A percentile compares a stretch with the other conserved stretches of the same genome.
phyloP scores from a whole-genome alignment of 805 yeast genomes.

The Geotrichum ghanense region DNA sequence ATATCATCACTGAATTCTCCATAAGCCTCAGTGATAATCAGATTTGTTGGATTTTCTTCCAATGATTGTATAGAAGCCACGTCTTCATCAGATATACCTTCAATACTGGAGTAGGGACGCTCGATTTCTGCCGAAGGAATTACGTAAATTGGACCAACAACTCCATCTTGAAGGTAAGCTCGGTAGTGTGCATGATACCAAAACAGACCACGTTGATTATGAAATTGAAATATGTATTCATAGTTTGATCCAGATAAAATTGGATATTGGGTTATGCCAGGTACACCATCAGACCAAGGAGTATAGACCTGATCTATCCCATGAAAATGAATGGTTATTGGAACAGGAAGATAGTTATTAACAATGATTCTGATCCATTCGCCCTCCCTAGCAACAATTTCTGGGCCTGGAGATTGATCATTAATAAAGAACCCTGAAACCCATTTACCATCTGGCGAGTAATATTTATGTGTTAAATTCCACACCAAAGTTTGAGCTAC shows the following conservation, averaged over 20 bases:
- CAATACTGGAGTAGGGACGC: not conserved
- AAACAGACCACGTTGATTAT: constrained; percentile 36
- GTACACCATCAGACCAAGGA: constrained; percentile 40
- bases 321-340: constrained; percentile 42
- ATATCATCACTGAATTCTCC: constrained; percentile 31
- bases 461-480: not conserved
- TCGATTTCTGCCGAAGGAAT: constrained; percentile 12
- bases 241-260: constrained; percentile 32
- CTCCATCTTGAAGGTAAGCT: constrained; percentile 38
- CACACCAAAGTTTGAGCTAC: not conserved
- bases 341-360: constrained; percentile 26
- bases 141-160: constrained; percentile 34
- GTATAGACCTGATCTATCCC: constrained; percentile 38
- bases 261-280: constrained; percentile 40
- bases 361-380: constrained; percentile 28
- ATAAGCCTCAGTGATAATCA: constrained; percentile 23
- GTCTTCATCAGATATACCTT: not conserved
- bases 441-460: not conserved
- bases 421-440: constrained; percentile 22
- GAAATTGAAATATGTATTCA: constrained; percentile 31
- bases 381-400: constrained; percentile 30
- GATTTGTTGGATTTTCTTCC: constrained; percentile 26
- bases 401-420: constrained; percentile 41
- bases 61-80: not conserved
- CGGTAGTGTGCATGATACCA: constrained; percentile 47